Evolutionary conservation across 306 rosid species (phyloP), one percentile per base, ranked within the genome.

Genomic region (Sicyos baderoa): DNA sequence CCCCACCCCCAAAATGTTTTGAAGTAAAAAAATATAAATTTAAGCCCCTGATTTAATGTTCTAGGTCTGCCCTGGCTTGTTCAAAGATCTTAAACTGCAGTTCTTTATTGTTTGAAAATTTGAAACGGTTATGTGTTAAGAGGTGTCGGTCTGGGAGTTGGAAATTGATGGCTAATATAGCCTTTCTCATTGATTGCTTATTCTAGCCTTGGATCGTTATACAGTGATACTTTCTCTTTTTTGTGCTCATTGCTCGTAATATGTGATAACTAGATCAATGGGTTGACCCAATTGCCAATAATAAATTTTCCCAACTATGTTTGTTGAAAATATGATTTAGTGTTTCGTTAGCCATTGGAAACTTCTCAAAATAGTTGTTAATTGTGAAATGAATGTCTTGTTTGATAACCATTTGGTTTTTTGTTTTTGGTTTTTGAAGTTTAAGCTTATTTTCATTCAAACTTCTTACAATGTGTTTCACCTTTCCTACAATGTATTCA

Each of bases 71-170:
- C 42, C 5, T 6, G 42, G 42, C 42, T 6, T 35, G 42, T 35
- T 35, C 8, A 15, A 29, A 50, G 19, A 69, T 70, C 77, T 84
- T 66, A 37, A 53, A 72, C 76, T 68, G 32, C 54, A 68, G 73
- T 58, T 72, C 48, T 27, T 22, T 21, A 14, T 35, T 64, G 12
- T 66, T 14, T 23, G 44, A 66, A 45, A 66, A 66, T 45, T 54
- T 40, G 32, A 11, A 11, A 11, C 11, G 70, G 37, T 64, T 18
- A 0, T 22, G 32, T 44, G 5, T 64, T 40, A 4, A 13, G 9
- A 19, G 9, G 47, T 47, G 25, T 63, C 45, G 52, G 29, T 64
- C 3, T 19, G 3, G 70, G 10, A 13, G 19, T 21, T 48, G 48
- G 44, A 47, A 22, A 47, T 66, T 47, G 71, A 66, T 66, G 10